Base-by-base conservation (phyloP, 2,329 filamentous ascomycete species). In the Monosporascus sp. region DNA sequence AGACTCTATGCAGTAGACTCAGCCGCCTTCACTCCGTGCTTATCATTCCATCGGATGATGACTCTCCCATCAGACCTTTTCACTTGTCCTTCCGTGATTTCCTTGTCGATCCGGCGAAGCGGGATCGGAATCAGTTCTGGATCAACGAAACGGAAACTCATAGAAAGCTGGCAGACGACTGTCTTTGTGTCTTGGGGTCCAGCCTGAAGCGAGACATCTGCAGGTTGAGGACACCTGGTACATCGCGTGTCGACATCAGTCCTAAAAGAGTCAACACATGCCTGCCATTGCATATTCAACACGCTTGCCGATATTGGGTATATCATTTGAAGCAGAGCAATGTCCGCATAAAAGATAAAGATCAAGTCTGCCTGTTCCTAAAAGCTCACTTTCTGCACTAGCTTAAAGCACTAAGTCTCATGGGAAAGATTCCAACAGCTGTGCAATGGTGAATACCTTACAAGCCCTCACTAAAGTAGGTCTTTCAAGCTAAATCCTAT, bases 71-170 rank as follows among this genome's bases (percentile, higher is more conserved):
- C 7, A 61, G 59, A n/a, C 53, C 68, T 0, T 60, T 69, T 4
- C 70, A 74, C 51, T 53, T 67, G 7, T 72, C 72, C 0, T 74
- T 75, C 46, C 65, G 66, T 3, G 70, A 74, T 53, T 72, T 71
- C 55, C 68, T 75, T 15, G 37, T 71, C 9, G 60, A 71, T 51
- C 37, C 56, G 7, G 51, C 62, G 7, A 63, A 58, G 56, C 54
- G 60, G 11, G 54, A 37, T 8, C 7, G 49, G 3, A 58, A 52
- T 35, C 56, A 46, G 0, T 73, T 75, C 58, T 68, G 68, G 66
- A 60, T 74, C 38, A 60, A 76, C 20, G 67, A 72, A 54, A 58
- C 53, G 48, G 17, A 58, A 20, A 58, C 64, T 24, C 64, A 77
- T 53, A 24, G 60, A 28, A 56, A 51, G 3, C 52, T 75, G 1